Base-by-base conservation (phyloP, 306 rosid species). In the Parietaria judaica region DNA sequence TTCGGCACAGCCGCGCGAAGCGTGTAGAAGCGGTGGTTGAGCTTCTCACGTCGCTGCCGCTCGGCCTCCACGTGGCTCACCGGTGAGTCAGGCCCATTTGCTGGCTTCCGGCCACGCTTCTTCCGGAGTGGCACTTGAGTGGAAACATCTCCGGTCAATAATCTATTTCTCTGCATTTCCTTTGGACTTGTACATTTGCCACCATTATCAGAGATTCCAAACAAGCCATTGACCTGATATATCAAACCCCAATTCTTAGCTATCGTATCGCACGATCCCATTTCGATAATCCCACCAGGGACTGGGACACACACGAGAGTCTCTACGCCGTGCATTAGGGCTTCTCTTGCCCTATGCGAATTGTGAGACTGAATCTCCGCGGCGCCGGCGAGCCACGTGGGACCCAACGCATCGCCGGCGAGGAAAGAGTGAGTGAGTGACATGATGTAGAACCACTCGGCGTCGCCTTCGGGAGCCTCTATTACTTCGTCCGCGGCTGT, bases 371-470 rank as follows among this genome's bases (percentile, higher is more conserved):
- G 83, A 39, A 88, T 89, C 59, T 84, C 82, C 0, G 72, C 78
- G 51, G 67, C 68, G 6, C 84, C 72, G 36, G 77, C 76, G 5
- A 92, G 56, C 98, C 98, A 92, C 6, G 88, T 80, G 3, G 92
- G 72, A 50, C 72, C 51, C 6, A 84, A 84, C 38, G 95, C 31
- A 23, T 23, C 31, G 31, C 31, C 67, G 3, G 78, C 5, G 1
- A 83, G 0, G 74, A 88, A 88, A 6, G 76, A 80, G 12, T 80
- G 78, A 31, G 85, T 68, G 69, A 88, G 52, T 35, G 98, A 92
- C 88, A 86, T 82, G 48, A 86, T 73, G n/a, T 88, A 92, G 88
- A 92, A 92, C 98, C 92, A 92, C 65, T 88, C 96, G 0, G 78
- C 80, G 54, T 88, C 90, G 31, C 38, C 14, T 74, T 62, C 13